These are phyloP conservation scores for Albizia julibrissin DNA, from an alignment of 306 rosid genomes.

Conservation along the genomic window DNA sequence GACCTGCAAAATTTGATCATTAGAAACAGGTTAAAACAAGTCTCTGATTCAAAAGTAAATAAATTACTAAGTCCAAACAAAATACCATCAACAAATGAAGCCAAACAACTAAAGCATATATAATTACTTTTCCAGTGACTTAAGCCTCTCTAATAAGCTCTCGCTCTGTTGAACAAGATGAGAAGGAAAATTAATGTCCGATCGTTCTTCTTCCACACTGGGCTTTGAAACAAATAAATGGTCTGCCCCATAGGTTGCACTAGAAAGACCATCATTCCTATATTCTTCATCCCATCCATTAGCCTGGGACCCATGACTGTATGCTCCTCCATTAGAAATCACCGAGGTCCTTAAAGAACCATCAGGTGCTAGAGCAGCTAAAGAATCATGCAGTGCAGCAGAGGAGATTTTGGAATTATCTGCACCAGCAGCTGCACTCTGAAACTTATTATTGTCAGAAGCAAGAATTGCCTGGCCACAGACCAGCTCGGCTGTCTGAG, in stretches of 20 bases:
- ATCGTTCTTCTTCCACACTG: slow-evolving; percentile 45
- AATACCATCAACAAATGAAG: slow-evolving; percentile 24
- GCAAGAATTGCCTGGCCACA: slow-evolving; percentile 38
- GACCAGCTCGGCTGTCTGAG: slow-evolving; percentile 51
- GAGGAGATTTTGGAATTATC: slow-evolving; percentile 40
- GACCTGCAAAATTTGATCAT: slow-evolving; percentile 55
- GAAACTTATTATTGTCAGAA: slow-evolving; percentile 38
- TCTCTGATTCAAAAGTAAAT: neutral
- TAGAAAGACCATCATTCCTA: slow-evolving; percentile 26
- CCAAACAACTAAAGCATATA: slow-evolving; percentile 4
- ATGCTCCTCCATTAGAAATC: slow-evolving; percentile 38
- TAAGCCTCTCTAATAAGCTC: slow-evolving; percentile 68
- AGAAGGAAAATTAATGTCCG: slow-evolving; percentile 52
- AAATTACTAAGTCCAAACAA: slow-evolving; percentile 5
- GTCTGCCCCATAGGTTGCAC: slow-evolving; percentile 33
- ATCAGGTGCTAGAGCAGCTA: slow-evolving; percentile 42
- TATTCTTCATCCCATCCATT: slow-evolving; percentile 43
- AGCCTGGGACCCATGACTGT: slow-evolving; percentile 48
- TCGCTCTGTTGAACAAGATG: slow-evolving; percentile 55
- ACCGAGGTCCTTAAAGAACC: slow-evolving; percentile 30
- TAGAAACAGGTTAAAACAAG: neutral
- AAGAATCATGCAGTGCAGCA: slow-evolving; percentile 34
- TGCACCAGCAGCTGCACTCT: slow-evolving; percentile 34
- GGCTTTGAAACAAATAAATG: slow-evolving; percentile 29
- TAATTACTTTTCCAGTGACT: slow-evolving; percentile 63